phyloP scores from a whole-genome alignment of 805 yeast species.

The Teunomyces pallodes region DNA sequence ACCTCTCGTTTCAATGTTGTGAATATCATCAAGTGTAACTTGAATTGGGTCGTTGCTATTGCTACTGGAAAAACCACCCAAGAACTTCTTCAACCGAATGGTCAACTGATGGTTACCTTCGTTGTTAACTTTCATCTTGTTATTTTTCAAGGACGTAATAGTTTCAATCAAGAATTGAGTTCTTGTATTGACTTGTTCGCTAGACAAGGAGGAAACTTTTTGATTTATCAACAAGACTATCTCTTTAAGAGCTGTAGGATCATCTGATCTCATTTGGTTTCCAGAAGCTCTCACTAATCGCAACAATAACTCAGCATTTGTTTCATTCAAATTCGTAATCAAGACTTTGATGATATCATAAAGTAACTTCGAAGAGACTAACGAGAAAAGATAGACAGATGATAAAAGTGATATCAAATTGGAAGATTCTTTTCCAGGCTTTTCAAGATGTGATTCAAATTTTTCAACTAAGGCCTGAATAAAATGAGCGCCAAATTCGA shows the following conservation, averaged over 20 bases:
- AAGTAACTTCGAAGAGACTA: slow-evolving; percentile 68
- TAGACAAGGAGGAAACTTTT: slow-evolving; percentile 37
- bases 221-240: slow-evolving; percentile 62
- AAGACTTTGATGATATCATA: slow-evolving; percentile 70
- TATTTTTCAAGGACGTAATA: slow-evolving; percentile 80
- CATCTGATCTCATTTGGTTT: slow-evolving; percentile 82
- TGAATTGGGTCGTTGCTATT: slow-evolving; percentile 71
- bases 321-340: slow-evolving; percentile 58
- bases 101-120: slow-evolving; percentile 53
- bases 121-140: slow-evolving; percentile 59
- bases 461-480: slow-evolving; percentile 77
- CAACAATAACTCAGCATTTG: slow-evolving; percentile 73
- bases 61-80: slow-evolving; percentile 50
- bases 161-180: slow-evolving; percentile 83
- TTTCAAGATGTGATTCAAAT: slow-evolving; percentile 46
- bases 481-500: slow-evolving; percentile 85
- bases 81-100: slow-evolving; percentile 59
- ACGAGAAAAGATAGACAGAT: slow-evolving; percentile 72
- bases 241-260: slow-evolving; percentile 79
- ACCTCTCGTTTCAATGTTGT: slow-evolving; percentile 72
- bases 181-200: slow-evolving; percentile 50
- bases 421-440: slow-evolving; percentile 41
- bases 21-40: slow-evolving; percentile 80
- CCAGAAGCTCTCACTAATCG: slow-evolving; percentile 77
- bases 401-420: slow-evolving; percentile 75